Evolutionary conservation across 2,329 filamentous ascomycete species (phyloP).

Genomic region (Paraphoma sp.): DNA sequence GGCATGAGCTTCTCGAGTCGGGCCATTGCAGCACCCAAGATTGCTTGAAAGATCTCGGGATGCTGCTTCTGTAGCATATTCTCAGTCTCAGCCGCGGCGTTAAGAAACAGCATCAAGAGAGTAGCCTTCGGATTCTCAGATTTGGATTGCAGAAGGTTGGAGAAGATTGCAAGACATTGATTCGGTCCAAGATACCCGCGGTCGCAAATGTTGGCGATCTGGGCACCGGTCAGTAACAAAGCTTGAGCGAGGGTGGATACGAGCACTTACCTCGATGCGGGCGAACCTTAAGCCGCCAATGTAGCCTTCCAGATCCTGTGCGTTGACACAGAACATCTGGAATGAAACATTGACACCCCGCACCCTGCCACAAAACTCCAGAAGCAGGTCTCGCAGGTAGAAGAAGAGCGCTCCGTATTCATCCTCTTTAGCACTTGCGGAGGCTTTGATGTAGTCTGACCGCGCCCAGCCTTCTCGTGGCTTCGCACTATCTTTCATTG

Average conservation of each 20-base stretch:
- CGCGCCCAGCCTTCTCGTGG: constrained; percentile 48
- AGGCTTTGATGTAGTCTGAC: constrained; percentile 33
- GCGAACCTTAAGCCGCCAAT: constrained; percentile 30
- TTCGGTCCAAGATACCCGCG: constrained; percentile 39
- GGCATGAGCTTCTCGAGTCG: constrained; percentile 1
- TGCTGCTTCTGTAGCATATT: background rate
- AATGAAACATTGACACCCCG: constrained; percentile 28
- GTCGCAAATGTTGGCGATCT: constrained; percentile 54
- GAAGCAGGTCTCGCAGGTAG: constrained; percentile 39
- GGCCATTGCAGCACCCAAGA: background rate
- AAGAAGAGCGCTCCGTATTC: constrained; percentile 50
- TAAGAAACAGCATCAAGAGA: constrained; percentile 52
- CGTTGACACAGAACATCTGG: constrained; percentile 36
- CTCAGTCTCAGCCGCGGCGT: constrained; percentile 38
- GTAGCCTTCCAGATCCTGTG: constrained; percentile 22
- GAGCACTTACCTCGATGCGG: constrained; percentile 53
- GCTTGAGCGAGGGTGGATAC: too few species aligned
- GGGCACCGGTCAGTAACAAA: background rate
- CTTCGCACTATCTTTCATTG: constrained; percentile 46
- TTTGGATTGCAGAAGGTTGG: constrained; percentile 42
- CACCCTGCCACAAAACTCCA: constrained; percentile 39
- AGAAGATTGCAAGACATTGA: constrained; percentile 32
- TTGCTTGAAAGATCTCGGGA: background rate
- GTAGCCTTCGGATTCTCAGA: constrained; percentile 49
- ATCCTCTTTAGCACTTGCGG: constrained; percentile 39